A percentile compares a stretch with the other conserved stretches of the same genome.
phyloP scores from a whole-genome alignment of 140 eudicot species.

The Erigeron philadelphicus region DNA sequence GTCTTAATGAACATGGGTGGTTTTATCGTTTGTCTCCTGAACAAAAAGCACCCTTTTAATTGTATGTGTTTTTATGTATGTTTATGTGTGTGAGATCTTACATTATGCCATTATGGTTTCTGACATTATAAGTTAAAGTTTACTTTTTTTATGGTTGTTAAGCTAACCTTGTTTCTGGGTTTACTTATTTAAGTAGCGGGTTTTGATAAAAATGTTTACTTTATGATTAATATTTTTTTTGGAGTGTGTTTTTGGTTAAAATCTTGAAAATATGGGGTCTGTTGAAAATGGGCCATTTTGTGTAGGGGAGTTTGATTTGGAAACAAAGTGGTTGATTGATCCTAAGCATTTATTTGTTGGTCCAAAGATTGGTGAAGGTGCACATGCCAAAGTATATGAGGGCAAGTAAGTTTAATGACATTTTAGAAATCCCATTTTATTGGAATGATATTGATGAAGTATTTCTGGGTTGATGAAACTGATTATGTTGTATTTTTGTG shows the following conservation, averaged over 20 bases:
- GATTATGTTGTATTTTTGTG: too few species aligned
- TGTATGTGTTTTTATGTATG: too few species aligned
- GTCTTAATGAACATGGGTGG: slow-evolving; percentile 34
- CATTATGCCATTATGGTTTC: too few species aligned
- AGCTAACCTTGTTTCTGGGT: too few species aligned
- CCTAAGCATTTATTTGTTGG: slow-evolving; percentile 95
- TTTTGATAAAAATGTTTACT: too few species aligned
- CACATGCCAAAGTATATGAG: slow-evolving; percentile 95
- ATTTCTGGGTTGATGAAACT: too few species aligned
- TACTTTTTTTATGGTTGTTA: too few species aligned
- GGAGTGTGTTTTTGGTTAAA: slow-evolving; percentile 24
- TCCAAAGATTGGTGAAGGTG: slow-evolving; percentile 97
- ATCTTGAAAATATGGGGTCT: slow-evolving; percentile 64
- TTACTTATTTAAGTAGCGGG: too few species aligned
- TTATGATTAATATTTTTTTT: too few species aligned
- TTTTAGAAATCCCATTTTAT: not conserved
- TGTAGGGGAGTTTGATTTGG: slow-evolving; percentile 57
- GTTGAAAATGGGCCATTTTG: slow-evolving; percentile 49
- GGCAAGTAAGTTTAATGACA: slow-evolving; percentile 75
- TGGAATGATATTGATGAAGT: not conserved
- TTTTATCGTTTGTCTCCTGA: slow-evolving; percentile 34
- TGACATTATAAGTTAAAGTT: too few species aligned
- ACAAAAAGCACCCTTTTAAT: slow-evolving; percentile 26
- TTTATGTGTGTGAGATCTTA: too few species aligned
- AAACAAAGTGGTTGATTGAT: slow-evolving; percentile 90